Evolutionary conservation across 192 early-diverging fungal genomes (phyloP).

Genomic region (Glomus cerebriforme): DNA sequence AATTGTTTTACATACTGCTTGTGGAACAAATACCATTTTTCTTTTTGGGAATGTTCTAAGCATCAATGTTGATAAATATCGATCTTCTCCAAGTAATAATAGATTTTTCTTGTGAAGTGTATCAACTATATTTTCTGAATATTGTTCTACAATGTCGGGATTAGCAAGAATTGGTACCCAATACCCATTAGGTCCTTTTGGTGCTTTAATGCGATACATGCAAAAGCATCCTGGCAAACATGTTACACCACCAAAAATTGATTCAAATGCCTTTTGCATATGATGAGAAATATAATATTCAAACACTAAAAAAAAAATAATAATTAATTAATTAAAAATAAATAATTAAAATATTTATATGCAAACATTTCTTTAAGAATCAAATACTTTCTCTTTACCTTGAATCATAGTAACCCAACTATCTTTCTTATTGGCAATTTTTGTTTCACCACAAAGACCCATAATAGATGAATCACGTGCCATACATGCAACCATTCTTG

Average conservation of each 20-base stretch:
- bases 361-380: background rate
- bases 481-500: constrained; percentile 72
- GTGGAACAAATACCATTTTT: constrained; percentile 92
- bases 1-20: constrained; percentile 88
- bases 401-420: constrained; percentile 82
- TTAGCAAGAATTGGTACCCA: constrained; percentile 86
- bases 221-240: constrained; percentile 87
- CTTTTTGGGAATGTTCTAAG: constrained; percentile 90
- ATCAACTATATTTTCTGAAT: constrained; percentile 83
- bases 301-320: constrained; percentile 56
- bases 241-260: constrained; percentile 82
- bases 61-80: constrained; percentile 95
- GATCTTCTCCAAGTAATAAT: constrained; percentile 92
- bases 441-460: constrained; percentile 81
- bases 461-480: constrained; percentile 70
- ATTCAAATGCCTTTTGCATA: constrained; percentile 81
- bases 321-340: constrained; percentile 8
- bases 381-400: constrained; percentile 22
- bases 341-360: background rate
- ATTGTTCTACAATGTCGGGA: constrained; percentile 82
- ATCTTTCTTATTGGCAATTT: constrained; percentile 79
- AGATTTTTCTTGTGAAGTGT: constrained; percentile 94
- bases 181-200: constrained; percentile 74
- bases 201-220: constrained; percentile 85
- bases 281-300: constrained; percentile 90